phyloP scores from a whole-genome alignment of 768 basidiomycete genomes.

The Lactarius indigo region DNA sequence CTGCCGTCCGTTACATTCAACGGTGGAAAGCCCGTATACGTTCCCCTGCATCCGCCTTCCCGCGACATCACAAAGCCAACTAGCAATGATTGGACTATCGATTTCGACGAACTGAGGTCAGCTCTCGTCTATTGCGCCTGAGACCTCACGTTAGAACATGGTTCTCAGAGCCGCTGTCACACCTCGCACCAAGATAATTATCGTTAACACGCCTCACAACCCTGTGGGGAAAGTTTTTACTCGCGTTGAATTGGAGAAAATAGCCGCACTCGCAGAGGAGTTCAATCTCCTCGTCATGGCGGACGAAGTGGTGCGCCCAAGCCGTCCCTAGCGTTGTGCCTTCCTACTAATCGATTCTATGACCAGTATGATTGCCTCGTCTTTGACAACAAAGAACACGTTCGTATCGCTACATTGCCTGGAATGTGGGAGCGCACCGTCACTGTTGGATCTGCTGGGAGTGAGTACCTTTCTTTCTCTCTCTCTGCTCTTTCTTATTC shows the following conservation, averaged over 20 bases:
- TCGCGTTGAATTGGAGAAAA: conserved; percentile 72
- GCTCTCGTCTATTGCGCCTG: conserved; percentile 16
- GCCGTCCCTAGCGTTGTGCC: background rate
- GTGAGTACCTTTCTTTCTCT: conserved; percentile 39
- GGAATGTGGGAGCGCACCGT: conserved; percentile 99
- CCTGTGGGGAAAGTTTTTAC: conserved; percentile 98
- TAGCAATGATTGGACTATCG: conserved; percentile 81
- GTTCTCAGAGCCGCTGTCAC: conserved; percentile 69
- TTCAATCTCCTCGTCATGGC: conserved; percentile 90
- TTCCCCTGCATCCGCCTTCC: conserved; percentile 88
- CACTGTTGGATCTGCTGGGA: conserved; percentile 93
- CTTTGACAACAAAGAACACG: conserved; percentile 83
- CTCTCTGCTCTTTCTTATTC: background rate
- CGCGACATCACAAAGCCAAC: conserved; percentile 45
- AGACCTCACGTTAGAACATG: conserved; percentile 9
- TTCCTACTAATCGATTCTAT: background rate
- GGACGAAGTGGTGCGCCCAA: conserved; percentile 85
- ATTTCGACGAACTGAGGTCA: conserved; percentile 84
- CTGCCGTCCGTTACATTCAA: conserved; percentile 92
- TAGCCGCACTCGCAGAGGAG: conserved; percentile 86
- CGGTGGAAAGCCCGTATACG: conserved; percentile 88
- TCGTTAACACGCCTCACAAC: conserved; percentile 96
- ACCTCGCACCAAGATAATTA: conserved; percentile 88
- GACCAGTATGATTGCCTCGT: conserved; percentile 88
- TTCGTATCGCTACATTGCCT: conserved; percentile 90